phyloP scores from a whole-genome alignment of 345 rosid genomes.

The Hibiscus tridactylites region DNA sequence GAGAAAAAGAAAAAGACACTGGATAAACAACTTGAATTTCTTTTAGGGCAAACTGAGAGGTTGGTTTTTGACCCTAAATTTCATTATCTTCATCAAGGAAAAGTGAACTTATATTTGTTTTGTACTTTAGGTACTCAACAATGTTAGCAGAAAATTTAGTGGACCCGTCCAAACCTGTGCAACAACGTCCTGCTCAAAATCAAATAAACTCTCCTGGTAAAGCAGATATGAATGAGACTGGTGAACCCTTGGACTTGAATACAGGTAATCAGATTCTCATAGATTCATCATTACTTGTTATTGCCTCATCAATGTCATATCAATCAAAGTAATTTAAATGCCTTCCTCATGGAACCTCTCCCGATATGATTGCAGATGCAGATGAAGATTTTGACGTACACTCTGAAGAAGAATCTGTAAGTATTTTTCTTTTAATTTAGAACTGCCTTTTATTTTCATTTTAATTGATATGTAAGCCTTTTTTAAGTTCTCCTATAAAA shows the following conservation, averaged over 20 bases:
- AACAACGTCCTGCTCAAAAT: conserved; percentile 25
- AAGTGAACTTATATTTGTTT: conserved; percentile 6
- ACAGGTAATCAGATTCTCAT: conserved; percentile 35
- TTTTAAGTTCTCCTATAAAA: no score
- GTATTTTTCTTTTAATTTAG: conserved; percentile 19
- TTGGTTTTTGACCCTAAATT: conserved; percentile 7
- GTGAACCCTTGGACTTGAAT: conserved; percentile 26
- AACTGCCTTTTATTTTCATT: neutral
- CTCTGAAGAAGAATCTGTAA: conserved; percentile 68
- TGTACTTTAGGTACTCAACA: conserved; percentile 73
- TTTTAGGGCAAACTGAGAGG: conserved; percentile 99
- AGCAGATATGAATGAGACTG: conserved; percentile 23
- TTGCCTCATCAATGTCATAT: neutral
- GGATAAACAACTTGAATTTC: conserved; percentile 95
- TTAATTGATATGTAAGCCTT: no score
- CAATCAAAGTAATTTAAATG: conserved; percentile 8
- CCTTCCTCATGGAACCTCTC: conserved; percentile 32
- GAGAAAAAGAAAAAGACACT: conserved; percentile 95
- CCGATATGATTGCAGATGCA: conserved; percentile 30
- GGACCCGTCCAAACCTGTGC: conserved; percentile 41
- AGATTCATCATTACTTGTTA: conserved; percentile 3
- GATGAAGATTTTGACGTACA: conserved; percentile 65
- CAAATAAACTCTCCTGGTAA: conserved; percentile 22
- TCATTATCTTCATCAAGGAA: neutral
- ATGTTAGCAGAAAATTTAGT: conserved; percentile 97